Percentiles rank a stretch among this genome's conserved stretches.
Evolutionary conservation across 345 rosid genomes (phyloP).

Genomic region (Excoecaria agallocha): DNA sequence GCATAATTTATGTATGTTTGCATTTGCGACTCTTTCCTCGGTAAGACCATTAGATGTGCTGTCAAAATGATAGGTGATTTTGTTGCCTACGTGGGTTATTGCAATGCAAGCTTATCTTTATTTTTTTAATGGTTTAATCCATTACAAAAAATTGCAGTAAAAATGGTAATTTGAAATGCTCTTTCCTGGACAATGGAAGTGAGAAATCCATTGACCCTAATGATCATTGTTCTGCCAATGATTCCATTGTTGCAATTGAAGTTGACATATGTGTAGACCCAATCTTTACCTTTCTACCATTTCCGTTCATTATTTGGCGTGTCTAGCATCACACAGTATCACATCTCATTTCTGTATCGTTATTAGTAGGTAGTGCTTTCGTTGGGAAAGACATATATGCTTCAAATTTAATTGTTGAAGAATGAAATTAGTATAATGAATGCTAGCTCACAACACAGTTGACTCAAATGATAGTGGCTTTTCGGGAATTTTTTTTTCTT

Average conservation of each 20-base stretch:
- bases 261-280: not conserved
- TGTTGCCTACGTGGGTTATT: not conserved
- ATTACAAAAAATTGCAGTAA: not conserved
- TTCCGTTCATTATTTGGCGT: no score
- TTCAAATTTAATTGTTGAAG: no score
- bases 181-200: not conserved
- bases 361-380: no score
- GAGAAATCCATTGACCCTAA: not conserved
- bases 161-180: not conserved
- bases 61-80: not conserved
- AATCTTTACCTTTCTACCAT: no score
- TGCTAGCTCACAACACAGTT: not conserved
- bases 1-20: slow-evolving; percentile 3
- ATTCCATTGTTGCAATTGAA: not conserved
- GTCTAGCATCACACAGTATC: no score
- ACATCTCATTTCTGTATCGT: no score
- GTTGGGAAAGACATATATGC: no score
- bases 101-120: not conserved
- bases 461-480: not conserved
- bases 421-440: not conserved
- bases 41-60: not conserved
- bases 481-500: not conserved
- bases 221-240: not conserved
- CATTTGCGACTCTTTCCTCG: not conserved
- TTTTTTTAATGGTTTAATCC: not conserved